A percentile compares a stretch with the other conserved stretches of the same genome.
Evolutionary conservation across 2,329 filamentous ascomycete genomes (phyloP).

Genomic region (Lomentospora prolificans): DNA sequence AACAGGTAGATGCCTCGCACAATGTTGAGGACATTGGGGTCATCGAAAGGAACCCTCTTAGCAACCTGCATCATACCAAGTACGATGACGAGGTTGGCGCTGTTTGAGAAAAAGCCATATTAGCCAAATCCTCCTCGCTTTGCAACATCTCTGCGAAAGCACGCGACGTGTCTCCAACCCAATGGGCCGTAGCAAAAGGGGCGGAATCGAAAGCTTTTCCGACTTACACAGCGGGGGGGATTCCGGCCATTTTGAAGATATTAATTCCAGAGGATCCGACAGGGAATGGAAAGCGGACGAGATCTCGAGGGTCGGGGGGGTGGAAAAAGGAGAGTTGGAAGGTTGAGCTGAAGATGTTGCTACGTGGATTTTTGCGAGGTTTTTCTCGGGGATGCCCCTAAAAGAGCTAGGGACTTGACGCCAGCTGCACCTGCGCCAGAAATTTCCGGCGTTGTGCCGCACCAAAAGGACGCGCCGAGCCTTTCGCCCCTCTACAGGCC

Average conservation of each 20-base stretch:
- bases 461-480: not conserved
- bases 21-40: conserved; percentile 52
- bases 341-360: not conserved
- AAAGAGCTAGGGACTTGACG: not conserved
- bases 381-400: not conserved
- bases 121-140: not conserved
- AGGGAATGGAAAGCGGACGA: not conserved
- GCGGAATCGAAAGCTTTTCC: not conserved
- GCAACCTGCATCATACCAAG: conserved; percentile 97
- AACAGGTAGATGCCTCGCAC: conserved; percentile 45
- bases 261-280: not conserved
- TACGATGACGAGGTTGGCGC: conserved; percentile 89
- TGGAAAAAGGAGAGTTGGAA: not conserved
- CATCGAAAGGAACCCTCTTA: conserved; percentile 90
- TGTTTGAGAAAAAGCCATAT: conserved; percentile 24
- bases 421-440: not conserved
- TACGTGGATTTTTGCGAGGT: not conserved
- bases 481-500: not conserved
- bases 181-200: not conserved
- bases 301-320: too few species aligned
- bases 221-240: conserved; percentile 15
- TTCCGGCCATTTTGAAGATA: conserved; percentile 12
- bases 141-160: not conserved
- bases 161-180: not conserved
- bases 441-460: conserved; percentile 5